Evolutionary conservation across 805 yeast species (phyloP).

Genomic region (Yamadazyma endophytica): DNA sequence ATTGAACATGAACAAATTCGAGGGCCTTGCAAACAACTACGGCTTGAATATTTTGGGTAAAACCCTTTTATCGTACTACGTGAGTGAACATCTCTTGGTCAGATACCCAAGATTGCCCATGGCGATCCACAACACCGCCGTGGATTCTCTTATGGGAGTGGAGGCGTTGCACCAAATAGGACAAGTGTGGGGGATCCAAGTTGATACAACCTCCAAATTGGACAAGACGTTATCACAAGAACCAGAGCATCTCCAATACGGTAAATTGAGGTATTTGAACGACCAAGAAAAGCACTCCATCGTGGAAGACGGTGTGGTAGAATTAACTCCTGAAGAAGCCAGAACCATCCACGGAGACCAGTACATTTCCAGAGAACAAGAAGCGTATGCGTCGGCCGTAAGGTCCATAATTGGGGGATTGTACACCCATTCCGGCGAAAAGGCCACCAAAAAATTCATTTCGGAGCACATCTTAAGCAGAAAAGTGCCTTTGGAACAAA

Average conservation of each 20-base stretch:
- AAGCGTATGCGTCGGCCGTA: slow-evolving; percentile 64
- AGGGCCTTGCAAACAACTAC: slow-evolving; percentile 62
- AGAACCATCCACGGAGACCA: slow-evolving; percentile 12
- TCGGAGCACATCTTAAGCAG: slow-evolving; percentile 75
- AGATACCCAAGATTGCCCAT: slow-evolving; percentile 90
- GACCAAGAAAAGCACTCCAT: slow-evolving; percentile 24
- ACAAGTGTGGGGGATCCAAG: slow-evolving; percentile 83
- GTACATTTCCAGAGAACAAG: slow-evolving; percentile 33
- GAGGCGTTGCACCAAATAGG: slow-evolving; percentile 65
- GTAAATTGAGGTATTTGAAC: slow-evolving; percentile 56
- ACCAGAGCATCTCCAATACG: slow-evolving; percentile 62
- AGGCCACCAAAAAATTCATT: slow-evolving; percentile 64
- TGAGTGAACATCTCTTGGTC: slow-evolving; percentile 65
- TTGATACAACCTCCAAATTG: slow-evolving; percentile 59
- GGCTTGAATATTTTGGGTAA: slow-evolving; percentile 84
- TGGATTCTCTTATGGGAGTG: slow-evolving; percentile 70
- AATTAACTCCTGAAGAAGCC: slow-evolving; percentile 25
- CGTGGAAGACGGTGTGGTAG: slow-evolving; percentile 50
- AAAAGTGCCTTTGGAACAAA: slow-evolving; percentile 64
- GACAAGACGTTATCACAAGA: slow-evolving; percentile 68
- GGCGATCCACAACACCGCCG: slow-evolving; percentile 68
- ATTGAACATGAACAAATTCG: slow-evolving; percentile 52
- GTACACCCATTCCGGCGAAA: slow-evolving; percentile 68
- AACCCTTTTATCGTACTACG: slow-evolving; percentile 69
- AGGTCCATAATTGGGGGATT: slow-evolving; percentile 82